Base-by-base conservation (phyloP, 495 filamentous ascomycete species). In the Penicillium canariense region DNA sequence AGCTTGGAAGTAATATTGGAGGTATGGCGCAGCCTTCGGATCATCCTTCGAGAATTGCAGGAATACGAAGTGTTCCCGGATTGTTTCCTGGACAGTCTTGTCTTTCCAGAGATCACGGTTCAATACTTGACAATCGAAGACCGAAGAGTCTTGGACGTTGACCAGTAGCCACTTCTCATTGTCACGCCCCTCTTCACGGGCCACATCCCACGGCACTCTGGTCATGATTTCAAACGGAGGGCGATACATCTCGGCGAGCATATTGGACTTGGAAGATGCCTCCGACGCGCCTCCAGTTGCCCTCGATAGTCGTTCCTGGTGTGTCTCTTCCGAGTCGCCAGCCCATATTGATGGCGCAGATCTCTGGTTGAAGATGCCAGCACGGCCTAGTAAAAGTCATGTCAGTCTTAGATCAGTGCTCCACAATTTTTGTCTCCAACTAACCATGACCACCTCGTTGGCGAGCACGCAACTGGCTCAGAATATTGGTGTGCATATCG, bases 31-130 rank as follows among this genome's bases (percentile, higher is more conserved):
- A 1, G 88, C 91, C 14, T 82, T 76, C 2, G 80, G 77, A 60
- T 96, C 91, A 49, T 87, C 81, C 70, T 96, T 94, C 42, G 84
- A 80, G 72, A 88, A 96, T 66, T 98, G 94, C 63, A 97, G 76
- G 69, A 98, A 97, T 50, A 98, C 80, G 63, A 97, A 98, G 67
- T 96, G 90, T 65, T 96, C 91, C 68, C 81, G 83, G 34, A 98
- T 77, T 1, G 96, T 87, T 12, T 88, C 84, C 62, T 80, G 81
- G 48, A 98, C 84, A 8, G 83, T 77, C 47, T 79, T 60, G 55
- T 93, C 84, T 69, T 97, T 97, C 94, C 94, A 98, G 42, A 97
- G 81, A 65, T 98, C 94, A 20, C 94, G 82, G 65, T 98, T 98
- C 12, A 98, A 77, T 3, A 87, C 75, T 65, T 97, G 95, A 65